These are phyloP conservation scores for Teratosphaeria zuluensis DNA, from an alignment of 2,329 filamentous ascomycete genomes.

Conservation along the genomic window DNA sequence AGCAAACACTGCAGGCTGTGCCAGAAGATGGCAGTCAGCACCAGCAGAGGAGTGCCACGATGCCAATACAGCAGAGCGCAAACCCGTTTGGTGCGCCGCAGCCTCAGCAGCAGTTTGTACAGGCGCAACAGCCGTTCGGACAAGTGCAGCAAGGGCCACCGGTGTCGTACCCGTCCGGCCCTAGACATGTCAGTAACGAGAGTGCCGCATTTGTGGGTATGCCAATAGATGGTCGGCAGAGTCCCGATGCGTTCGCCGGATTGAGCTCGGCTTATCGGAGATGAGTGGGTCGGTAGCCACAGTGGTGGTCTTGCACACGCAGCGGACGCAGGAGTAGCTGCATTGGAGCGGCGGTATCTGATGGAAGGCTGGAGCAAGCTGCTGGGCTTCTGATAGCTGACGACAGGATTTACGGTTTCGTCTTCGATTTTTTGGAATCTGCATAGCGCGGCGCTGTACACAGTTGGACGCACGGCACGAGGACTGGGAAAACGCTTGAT, in stretches of 20 bases:
- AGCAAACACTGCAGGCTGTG: constrained; percentile 27
- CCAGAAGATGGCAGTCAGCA: constrained; percentile 26
- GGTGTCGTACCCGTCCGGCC: constrained; percentile 13
- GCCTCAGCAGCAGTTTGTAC: constrained; percentile 8
- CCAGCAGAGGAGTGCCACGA: constrained; percentile 28
- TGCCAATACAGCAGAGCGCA: constrained; percentile 19
- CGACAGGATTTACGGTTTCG: background rate
- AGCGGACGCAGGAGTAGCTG: background rate
- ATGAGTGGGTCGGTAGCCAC: constrained; percentile 10
- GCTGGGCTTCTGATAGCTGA: background rate
- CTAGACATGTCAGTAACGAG: constrained; percentile 53
- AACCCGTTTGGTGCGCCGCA: background rate
- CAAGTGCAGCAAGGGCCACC: constrained; percentile 4
- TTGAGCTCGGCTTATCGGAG: constrained; percentile 48
- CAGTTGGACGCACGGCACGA: background rate
- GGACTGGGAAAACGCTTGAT: background rate
- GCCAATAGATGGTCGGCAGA: constrained; percentile 58
- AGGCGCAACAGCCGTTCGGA: constrained; percentile 22
- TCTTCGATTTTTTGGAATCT: background rate
- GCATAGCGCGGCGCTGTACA: background rate
- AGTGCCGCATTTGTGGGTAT: constrained; percentile 57
- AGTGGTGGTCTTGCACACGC: background rate
- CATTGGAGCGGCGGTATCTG: background rate
- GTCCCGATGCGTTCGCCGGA: constrained; percentile 70
- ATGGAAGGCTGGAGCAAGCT: background rate